These are phyloP conservation scores for Neonothopanus nambi DNA, from an alignment of 1,284 basidiomycete genomes.

Conservation along the genomic window DNA sequence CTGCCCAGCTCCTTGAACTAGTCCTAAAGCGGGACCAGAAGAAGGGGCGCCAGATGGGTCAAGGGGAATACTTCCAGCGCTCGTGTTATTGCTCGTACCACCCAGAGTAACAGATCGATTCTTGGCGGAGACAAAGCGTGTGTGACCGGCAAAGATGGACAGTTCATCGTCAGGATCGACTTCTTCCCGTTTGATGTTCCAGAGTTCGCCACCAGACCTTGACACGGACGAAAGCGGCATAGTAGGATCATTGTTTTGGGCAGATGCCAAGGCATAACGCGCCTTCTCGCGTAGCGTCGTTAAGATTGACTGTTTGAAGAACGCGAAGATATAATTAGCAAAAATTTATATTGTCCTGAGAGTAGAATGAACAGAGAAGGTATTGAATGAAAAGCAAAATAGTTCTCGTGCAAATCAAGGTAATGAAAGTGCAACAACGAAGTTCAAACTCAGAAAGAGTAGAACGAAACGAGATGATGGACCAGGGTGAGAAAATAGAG, in stretches of 20 bases:
- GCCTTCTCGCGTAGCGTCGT: conserved; percentile 59
- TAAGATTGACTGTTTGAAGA: conserved; percentile 49
- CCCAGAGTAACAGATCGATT: conserved; percentile 13
- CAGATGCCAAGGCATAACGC: conserved; percentile 41
- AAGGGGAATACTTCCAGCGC: conserved; percentile 20
- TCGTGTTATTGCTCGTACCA: conserved; percentile 33
- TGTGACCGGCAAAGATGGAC: conserved; percentile 60
- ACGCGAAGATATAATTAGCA: conserved; percentile 26
- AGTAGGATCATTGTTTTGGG: conserved; percentile 14
- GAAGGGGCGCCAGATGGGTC: conserved; percentile 32
- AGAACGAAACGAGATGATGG: too few species aligned
- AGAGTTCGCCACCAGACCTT: conserved; percentile 39
- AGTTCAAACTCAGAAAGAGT: too few species aligned
- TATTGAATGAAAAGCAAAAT: too few species aligned
- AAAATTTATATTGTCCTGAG: conserved; percentile 3
- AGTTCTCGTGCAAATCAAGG: too few species aligned
- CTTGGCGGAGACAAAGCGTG: conserved; percentile 50
- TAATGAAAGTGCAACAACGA: background rate
- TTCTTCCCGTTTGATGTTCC: conserved; percentile 46
- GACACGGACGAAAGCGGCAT: conserved; percentile 42
- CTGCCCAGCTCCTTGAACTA: conserved; percentile 13
- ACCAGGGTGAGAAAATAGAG: too few species aligned
- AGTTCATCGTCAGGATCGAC: conserved; percentile 55
- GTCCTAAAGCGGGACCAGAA: too few species aligned
- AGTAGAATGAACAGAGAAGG: too few species aligned